A percentile compares a stretch with the other conserved stretches of the same genome.
phyloP scores from a whole-genome alignment of 1,284 basidiomycete genomes.

The Moesziomyces aphidis region DNA sequence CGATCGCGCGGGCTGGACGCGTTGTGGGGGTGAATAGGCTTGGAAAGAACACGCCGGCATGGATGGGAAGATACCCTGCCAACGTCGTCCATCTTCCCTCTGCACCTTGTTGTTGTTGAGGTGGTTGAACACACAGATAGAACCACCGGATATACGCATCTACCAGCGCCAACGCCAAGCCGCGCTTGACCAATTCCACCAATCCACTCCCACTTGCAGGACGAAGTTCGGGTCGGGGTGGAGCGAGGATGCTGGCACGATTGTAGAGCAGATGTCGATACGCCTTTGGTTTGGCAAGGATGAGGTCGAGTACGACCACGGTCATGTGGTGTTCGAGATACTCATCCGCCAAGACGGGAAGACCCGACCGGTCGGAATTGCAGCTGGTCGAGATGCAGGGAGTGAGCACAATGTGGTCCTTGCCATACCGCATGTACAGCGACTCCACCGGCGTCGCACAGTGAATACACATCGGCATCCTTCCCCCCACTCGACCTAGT shows the following conservation, averaged over 20 bases:
- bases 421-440: conserved; percentile 45
- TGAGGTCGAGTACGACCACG: conserved; percentile 82
- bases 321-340: conserved; percentile 88
- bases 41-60: conserved; percentile 35
- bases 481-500: neutral
- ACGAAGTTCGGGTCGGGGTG: neutral
- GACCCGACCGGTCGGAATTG: conserved; percentile 64
- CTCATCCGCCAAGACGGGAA: conserved; percentile 77
- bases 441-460: conserved; percentile 34
- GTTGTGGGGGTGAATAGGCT: conserved; percentile 8
- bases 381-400: conserved; percentile 25
- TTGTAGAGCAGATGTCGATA: conserved; percentile 92
- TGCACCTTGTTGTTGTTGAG: conserved; percentile 71
- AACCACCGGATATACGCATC: conserved; percentile 53
- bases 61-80: conserved; percentile 5
- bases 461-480: conserved; percentile 49
- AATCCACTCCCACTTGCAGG: neutral
- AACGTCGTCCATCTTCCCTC: neutral
- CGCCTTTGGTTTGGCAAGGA: conserved; percentile 85
- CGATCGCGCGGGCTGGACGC: neutral
- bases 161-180: conserved; percentile 31
- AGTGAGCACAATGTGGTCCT: conserved; percentile 40
- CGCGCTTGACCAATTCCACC: conserved; percentile 7
- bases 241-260: conserved; percentile 66
- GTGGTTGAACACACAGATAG: conserved; percentile 70